phyloP scores from a whole-genome alignment of 805 yeast genomes.

The Metschnikowia colocasiae region DNA sequence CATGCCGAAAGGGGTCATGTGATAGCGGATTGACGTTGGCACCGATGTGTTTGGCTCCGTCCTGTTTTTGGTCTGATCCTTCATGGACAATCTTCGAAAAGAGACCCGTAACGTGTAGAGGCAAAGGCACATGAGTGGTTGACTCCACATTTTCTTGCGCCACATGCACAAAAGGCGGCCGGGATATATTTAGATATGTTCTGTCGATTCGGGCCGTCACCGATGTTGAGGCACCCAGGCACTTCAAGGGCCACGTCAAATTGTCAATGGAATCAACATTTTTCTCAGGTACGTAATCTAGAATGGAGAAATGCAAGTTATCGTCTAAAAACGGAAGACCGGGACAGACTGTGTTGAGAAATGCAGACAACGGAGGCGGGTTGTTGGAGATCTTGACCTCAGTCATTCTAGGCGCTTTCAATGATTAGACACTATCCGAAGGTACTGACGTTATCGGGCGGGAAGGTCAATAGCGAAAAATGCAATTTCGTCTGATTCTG shows the following conservation, averaged over 20 bases:
- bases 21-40: slow-evolving; percentile 50
- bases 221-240: slow-evolving; percentile 15
- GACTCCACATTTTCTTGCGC: slow-evolving; percentile 37
- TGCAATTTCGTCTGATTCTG: background rate
- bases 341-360: slow-evolving; percentile 37
- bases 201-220: slow-evolving; percentile 18
- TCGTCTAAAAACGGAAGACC: slow-evolving; percentile 31
- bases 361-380: slow-evolving; percentile 28
- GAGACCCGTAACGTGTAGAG: slow-evolving; percentile 45
- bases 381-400: slow-evolving; percentile 10
- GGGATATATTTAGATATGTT: slow-evolving; percentile 33
- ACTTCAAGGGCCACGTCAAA: slow-evolving; percentile 27
- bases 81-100: slow-evolving; percentile 34
- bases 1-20: slow-evolving; percentile 51
- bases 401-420: slow-evolving; percentile 3
- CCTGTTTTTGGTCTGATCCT: slow-evolving; percentile 35
- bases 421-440: background rate
- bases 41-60: slow-evolving; percentile 45
- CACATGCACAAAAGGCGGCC: slow-evolving; percentile 29
- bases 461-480: background rate
- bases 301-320: slow-evolving; percentile 31
- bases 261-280: slow-evolving; percentile 10
- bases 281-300: slow-evolving; percentile 10
- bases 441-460: background rate
- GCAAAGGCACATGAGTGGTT: slow-evolving; percentile 50